Evolutionary conservation across 2,329 filamentous ascomycete species (phyloP), one percentile per base, ranked within the genome.

Genomic region (Hymenotorrendiella dingleyae): DNA sequence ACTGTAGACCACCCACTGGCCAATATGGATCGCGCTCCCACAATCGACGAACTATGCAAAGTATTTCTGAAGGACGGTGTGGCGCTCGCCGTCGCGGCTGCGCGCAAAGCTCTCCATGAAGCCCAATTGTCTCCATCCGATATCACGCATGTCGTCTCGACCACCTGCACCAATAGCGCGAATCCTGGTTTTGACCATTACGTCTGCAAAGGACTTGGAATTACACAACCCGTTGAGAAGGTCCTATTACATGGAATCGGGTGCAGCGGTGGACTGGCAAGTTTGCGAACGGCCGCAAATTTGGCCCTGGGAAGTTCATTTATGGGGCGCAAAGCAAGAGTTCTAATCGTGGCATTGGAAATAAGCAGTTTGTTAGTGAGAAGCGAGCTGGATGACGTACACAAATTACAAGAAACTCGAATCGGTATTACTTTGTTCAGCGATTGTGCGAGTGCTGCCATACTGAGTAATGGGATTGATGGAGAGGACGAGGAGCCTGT

Each of bases 181-280:
- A 84, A 84, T 57, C 80, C 80, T 0, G 80, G 80, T 1, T 84
- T 78, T 56, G 81, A 84, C 52, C 77, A 83, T 58, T 81, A 69
- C 48, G 76, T 84, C 19, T 72, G 72, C 40, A 78, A 76, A 54
- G 65, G 68, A 4, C 63, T 85, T 2, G 76, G 77, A 0, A 66
- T 84, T 22, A 65, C 67, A n/a, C 66, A 71, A 24, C 65, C 64
- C n/a, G 71, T 80, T 2, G 78, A 85, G 53, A 82, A 80, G 54
- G 74, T 81, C 5, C 66, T 84, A 4, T 66, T 85, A 12, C 79
- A 84, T 54, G 80, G 80, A 3, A 69, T 84, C 11, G 81, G 80
- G 10, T 85, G 81, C 57, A 74, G 74, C 26, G 81, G 80, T 23
- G 81, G 81, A 0, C 62, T 84, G 7, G 78, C 79, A 2, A 69